Evolutionary conservation across 306 rosid species (phyloP).

Genomic region (Aeschynomene evenia): DNA sequence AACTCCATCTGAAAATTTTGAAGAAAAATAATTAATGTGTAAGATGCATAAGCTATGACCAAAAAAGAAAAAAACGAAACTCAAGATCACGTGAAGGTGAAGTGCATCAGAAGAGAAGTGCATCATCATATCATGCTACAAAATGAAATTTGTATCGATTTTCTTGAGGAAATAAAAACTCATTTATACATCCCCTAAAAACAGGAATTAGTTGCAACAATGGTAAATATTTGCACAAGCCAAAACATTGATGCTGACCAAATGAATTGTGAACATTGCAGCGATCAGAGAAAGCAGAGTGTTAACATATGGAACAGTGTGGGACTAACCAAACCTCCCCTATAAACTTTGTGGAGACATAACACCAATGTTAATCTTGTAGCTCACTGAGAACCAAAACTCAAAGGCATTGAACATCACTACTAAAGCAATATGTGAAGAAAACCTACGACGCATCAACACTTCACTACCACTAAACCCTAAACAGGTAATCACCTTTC

Average conservation of each 20-base stretch:
- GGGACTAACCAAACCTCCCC: not conserved
- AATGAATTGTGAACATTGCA: constrained; percentile 1
- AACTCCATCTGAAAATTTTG: constrained; percentile 63
- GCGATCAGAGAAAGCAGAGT: constrained; percentile 14
- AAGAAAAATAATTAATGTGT: not conserved
- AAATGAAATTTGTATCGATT: not conserved
- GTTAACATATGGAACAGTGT: not conserved
- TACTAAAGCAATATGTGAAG: constrained; percentile 14
- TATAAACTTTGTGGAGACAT: not conserved
- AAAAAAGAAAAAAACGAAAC: not conserved
- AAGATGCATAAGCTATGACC: constrained; percentile 14
- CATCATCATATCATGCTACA: constrained; percentile 4
- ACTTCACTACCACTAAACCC: constrained; percentile 12
- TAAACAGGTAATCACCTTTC: constrained; percentile 64
- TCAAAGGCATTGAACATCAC: not conserved
- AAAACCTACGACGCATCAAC: constrained; percentile 11
- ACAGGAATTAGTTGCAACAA: constrained; percentile 1
- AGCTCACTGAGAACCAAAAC: constrained; percentile 16
- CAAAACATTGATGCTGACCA: constrained; percentile 5
- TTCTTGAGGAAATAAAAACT: not conserved
- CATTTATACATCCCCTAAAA: not conserved
- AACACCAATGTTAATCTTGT: not conserved
- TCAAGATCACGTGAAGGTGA: constrained; percentile 6
- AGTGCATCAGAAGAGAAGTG: constrained; percentile 14
- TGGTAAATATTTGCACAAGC: constrained; percentile 15